These are phyloP conservation scores for Epichloe sp. DNA, from an alignment of 2,329 filamentous ascomycete genomes.

Conservation along the genomic window DNA sequence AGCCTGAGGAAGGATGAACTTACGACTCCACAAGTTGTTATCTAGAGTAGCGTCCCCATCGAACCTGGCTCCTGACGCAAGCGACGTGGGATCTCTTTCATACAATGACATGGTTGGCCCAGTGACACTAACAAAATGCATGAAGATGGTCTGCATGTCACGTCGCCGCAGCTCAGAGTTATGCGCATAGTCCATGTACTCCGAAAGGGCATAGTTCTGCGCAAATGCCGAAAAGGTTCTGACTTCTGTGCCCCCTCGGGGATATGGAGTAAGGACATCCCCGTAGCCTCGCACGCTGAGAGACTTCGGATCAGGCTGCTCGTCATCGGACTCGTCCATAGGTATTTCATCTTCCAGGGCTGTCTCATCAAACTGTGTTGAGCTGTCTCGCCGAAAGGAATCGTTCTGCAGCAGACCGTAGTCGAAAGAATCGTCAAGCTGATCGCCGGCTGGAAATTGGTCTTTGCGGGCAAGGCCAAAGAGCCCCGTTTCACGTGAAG, in stretches of 20 bases:
- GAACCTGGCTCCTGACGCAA: conserved; percentile 44
- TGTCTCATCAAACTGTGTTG: background rate
- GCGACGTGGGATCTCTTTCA: conserved; percentile 67
- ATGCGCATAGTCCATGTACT: conserved; percentile 51
- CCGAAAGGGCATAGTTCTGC: conserved; percentile 41
- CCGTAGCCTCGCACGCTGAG: conserved; percentile 16
- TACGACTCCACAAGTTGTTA: conserved; percentile 52
- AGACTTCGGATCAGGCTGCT: conserved; percentile 24
- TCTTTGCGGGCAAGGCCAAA: conserved; percentile 4
- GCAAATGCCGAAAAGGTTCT: conserved; percentile 37
- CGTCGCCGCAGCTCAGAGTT: conserved; percentile 67
- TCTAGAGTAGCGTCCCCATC: conserved; percentile 47
- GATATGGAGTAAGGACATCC: conserved; percentile 18
- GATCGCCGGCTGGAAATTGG: conserved; percentile 5
- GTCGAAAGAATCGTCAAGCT: background rate
- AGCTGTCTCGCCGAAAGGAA: background rate
- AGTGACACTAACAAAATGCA: conserved; percentile 83
- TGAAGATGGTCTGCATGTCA: conserved; percentile 71
- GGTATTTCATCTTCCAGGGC: conserved; percentile 2
- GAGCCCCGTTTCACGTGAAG: background rate
- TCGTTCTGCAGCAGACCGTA: background rate
- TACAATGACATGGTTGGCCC: conserved; percentile 78
- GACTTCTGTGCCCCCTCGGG: conserved; percentile 27
- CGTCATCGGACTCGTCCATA: conserved; percentile 46
- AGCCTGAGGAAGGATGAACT: conserved; percentile 14